Evolutionary conservation across 305 asterid genomes (phyloP).

Genomic region (Rubia balearica): DNA sequence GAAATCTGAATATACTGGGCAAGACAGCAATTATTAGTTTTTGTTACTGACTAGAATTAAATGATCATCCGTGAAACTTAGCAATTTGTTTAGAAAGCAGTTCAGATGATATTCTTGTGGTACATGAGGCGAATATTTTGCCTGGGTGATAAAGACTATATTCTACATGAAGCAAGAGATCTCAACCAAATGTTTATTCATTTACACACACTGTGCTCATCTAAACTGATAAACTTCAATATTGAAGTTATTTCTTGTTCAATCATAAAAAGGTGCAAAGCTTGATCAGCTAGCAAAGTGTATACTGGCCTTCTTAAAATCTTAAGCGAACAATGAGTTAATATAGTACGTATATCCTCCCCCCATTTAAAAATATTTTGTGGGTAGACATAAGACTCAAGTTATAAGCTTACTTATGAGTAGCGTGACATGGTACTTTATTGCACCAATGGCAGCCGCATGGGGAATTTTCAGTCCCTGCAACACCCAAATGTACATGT

Average conservation of each 20-base stretch:
- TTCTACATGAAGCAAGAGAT: not conserved
- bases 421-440: conserved; percentile 64
- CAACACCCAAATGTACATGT: conserved; percentile 72
- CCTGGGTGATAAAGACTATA: not conserved
- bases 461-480: conserved; percentile 63
- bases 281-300: not conserved
- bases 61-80: not conserved
- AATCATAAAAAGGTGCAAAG: not conserved
- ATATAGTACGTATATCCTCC: conserved; percentile 16
- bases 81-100: not conserved
- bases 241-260: not conserved
- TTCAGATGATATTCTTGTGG: not conserved
- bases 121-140: not conserved
- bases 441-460: conserved; percentile 60
- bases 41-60: not conserved
- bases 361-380: conserved; percentile 23
- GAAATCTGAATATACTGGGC: not conserved
- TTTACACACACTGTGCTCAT: not conserved
- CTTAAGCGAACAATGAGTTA: not conserved
- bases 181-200: not conserved
- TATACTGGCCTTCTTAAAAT: not conserved
- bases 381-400: conserved; percentile 44
- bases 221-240: not conserved
- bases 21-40: not conserved
- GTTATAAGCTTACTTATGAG: conserved; percentile 72